A percentile compares a stretch with the other conserved stretches of the same genome.
phyloP scores from a whole-genome alignment of 495 filamentous ascomycete species.

The Tetracladium setigerum region DNA sequence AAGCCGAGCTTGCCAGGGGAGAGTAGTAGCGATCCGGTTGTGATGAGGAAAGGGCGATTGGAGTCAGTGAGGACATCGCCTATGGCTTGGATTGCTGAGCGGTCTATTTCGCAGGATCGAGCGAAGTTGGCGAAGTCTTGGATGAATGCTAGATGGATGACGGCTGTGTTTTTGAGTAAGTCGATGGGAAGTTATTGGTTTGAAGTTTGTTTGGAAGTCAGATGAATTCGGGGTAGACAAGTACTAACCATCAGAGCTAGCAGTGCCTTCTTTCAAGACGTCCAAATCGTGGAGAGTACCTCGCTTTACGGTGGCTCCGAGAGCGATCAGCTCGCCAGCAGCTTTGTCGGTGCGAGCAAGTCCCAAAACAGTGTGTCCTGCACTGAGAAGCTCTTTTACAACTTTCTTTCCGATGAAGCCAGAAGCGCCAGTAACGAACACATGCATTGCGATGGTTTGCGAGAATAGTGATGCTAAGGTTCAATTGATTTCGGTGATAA shows the following conservation, averaged over 20 bases:
- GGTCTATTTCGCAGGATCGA: slow-evolving; percentile 25
- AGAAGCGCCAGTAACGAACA: slow-evolving; percentile 43
- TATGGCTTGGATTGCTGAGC: slow-evolving; percentile 31
- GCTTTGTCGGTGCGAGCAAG: slow-evolving; percentile 32
- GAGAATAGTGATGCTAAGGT: too few relatives aligned
- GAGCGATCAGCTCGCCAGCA: slow-evolving; percentile 22
- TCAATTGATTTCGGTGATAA: too few relatives aligned
- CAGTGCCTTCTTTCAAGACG: slow-evolving; percentile 28
- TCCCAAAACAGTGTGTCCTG: slow-evolving; percentile 34
- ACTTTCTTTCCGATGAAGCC: slow-evolving; percentile 39
- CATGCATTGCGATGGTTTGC: slow-evolving; percentile 20
- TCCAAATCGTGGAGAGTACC: slow-evolving; percentile 33
- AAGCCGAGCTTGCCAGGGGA: slow-evolving; percentile 24
- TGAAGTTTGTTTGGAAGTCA: too few relatives aligned
- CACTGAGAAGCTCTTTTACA: slow-evolving; percentile 30
- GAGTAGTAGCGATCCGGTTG: slow-evolving; percentile 32
- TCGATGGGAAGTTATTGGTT: too few relatives aligned
- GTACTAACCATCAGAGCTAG: slow-evolving; percentile 23
- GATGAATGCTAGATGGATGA: slow-evolving; percentile 40
- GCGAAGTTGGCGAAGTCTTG: slow-evolving; percentile 34
- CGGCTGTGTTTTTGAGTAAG: slow-evolving; percentile 1
- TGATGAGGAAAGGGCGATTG: slow-evolving; percentile 34
- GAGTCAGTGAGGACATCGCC: slow-evolving; percentile 21
- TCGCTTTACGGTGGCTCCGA: slow-evolving; percentile 27
- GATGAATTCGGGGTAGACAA: too few relatives aligned